Evolutionary conservation across 805 yeast genomes (phyloP), one percentile per base, ranked within the genome.

Genomic region (Sungouiozyma intestinalis): DNA sequence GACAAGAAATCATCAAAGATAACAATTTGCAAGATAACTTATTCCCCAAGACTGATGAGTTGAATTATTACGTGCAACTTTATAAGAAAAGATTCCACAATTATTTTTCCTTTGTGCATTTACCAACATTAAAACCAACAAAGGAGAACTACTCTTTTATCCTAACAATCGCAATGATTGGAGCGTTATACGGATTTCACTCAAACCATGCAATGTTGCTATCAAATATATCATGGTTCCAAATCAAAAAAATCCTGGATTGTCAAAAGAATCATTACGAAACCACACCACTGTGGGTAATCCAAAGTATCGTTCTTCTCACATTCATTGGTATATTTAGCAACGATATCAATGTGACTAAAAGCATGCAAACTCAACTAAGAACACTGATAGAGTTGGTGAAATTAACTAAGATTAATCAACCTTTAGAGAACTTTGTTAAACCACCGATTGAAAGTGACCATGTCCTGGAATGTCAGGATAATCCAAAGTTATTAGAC

Each of bases 311-410:
- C 57, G 81, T 90, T 0, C 68, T 88, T 38, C 75, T 87, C 31
- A 88, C 86, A 8, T 76, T 86, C 39, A 83, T 85, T 59, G 95
- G 95, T 0, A 71, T 87, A 32, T 86, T 86, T 66, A 82, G 85
- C 40, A 71, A 69, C 46, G 78, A 73, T 46, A 58, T 66, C 4
- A 80, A 79, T 40, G 83, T 82, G 50, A 86, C 79, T 35, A 80
- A 78, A 51, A 81, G 83, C 41, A 86, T 88, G 42, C 76, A 84
- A 4, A 73, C 87, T 27, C 94, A 85, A 55, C 75, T 86, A 35
- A 80, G 79, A 58, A 88, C 94, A 0, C 69, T 87, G 50, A 79
- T 83, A 47, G 79, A 85, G 29, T 65, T 87, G 56, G 81, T 87
- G 64, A 85, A 82, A 52, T 69, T 85, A 0, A 81, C 90, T 1